phyloP scores from a whole-genome alignment of 257 asterid genomes.

The Solanum clarkiae region DNA sequence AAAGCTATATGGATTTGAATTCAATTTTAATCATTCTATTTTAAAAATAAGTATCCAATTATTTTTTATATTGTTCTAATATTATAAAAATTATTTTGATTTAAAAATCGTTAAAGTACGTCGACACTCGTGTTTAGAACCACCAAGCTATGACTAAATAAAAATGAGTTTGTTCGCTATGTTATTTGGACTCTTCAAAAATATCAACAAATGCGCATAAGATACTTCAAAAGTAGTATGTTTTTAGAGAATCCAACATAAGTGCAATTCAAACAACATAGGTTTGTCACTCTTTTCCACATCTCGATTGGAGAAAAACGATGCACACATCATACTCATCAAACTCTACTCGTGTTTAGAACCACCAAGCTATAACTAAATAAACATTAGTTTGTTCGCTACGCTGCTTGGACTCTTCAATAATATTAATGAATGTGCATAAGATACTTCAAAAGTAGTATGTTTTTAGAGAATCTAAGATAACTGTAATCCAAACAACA shows the following conservation, averaged over 20 bases:
- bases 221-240: too few species aligned
- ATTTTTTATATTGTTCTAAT: too few species aligned
- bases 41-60: not conserved
- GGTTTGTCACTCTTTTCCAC: not conserved
- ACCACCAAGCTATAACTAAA: not conserved
- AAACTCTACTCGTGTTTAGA: not conserved
- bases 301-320: not conserved
- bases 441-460: too few species aligned
- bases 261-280: too few species aligned
- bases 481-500: too few species aligned
- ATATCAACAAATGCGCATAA: too few species aligned
- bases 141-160: not conserved
- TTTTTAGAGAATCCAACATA: too few species aligned
- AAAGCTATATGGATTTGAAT: not conserved
- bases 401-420: too few species aligned
- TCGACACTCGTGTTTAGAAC: not conserved
- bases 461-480: too few species aligned
- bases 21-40: not conserved
- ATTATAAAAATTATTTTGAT: not conserved
- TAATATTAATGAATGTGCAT: too few species aligned
- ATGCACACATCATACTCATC: not conserved
- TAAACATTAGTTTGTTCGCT: not conserved
- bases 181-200: too few species aligned
- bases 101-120: not conserved
- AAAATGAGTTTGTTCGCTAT: not conserved